Percentiles rank a stretch among this genome's conserved stretches.
Evolutionary conservation across 108 stramenopile genomes (phyloP).

Genomic region (Seminavis robusta): DNA sequence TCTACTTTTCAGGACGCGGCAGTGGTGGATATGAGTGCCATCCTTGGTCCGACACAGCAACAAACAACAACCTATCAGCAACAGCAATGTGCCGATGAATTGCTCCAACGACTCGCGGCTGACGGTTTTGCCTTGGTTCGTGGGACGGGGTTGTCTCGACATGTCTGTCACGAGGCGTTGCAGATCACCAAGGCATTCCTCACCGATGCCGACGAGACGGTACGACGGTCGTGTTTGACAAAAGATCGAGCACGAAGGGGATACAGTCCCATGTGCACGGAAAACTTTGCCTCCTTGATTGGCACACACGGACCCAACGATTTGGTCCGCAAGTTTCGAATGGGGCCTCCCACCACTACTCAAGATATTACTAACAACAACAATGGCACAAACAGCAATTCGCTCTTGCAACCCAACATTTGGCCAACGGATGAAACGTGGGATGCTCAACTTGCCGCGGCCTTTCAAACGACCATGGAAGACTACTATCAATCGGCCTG

Average conservation of each 20-base stretch:
- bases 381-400: not conserved
- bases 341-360: constrained; percentile 32
- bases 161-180: constrained; percentile 50
- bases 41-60: not conserved
- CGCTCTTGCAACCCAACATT: constrained; percentile 57
- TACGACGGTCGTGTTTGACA: constrained; percentile 58
- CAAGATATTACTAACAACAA: no score
- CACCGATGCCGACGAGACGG: constrained; percentile 59
- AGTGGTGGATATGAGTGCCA: not conserved
- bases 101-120: constrained; percentile 30
- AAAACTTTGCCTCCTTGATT: constrained; percentile 71
- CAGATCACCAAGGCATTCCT: constrained; percentile 41
- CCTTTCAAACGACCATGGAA: constrained; percentile 43
- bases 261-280: constrained; percentile 62
- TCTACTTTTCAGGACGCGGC: constrained; percentile 7
- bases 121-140: constrained; percentile 59
- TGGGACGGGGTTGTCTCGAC: constrained; percentile 33
- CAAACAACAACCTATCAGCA: not conserved
- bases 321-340: constrained; percentile 67
- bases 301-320: constrained; percentile 67
- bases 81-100: constrained; percentile 22
- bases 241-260: constrained; percentile 71
- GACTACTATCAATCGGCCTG: constrained; percentile 46
- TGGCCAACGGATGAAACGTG: constrained; percentile 56
- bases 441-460: constrained; percentile 17